phyloP scores from a whole-genome alignment of 345 rosid genomes.

The Camelina hispida region DNA sequence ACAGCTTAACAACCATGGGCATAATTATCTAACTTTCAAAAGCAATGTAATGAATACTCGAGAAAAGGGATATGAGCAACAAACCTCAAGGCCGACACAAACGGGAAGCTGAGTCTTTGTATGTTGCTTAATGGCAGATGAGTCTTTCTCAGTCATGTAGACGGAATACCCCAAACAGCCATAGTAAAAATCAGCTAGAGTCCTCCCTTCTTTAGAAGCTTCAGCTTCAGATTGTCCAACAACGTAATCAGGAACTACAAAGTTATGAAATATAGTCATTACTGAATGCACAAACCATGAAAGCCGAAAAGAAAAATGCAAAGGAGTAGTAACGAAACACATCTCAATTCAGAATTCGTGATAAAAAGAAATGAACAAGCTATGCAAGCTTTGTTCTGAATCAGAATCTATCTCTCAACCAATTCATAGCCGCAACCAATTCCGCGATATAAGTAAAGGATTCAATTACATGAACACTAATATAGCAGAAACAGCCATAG shows the following conservation, averaged over 20 bases:
- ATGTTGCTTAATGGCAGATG: constrained; percentile 46
- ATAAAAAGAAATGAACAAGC: not conserved
- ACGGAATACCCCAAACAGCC: constrained; percentile 72
- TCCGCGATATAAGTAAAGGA: not conserved
- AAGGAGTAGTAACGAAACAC: too few relatives aligned
- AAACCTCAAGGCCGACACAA: constrained; percentile 73
- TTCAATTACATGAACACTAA: constrained; percentile 9
- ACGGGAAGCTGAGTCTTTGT: constrained; percentile 54
- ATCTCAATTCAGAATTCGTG: not conserved
- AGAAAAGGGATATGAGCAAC: constrained; percentile 7
- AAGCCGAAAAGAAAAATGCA: too few relatives aligned
- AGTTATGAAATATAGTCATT: not conserved
- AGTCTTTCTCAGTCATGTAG: constrained; percentile 48
- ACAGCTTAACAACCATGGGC: not conserved
- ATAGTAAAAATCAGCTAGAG: constrained; percentile 57
- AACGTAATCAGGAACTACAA: constrained; percentile 52
- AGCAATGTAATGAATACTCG: not conserved
- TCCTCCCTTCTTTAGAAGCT: constrained; percentile 52
- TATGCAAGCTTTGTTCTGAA: not conserved
- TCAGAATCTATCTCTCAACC: constrained; percentile 9
- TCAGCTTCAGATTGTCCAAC: constrained; percentile 56
- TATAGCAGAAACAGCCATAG: constrained; percentile 1
- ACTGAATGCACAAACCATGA: too few relatives aligned
- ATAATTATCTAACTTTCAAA: not conserved
- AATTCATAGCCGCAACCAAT: not conserved